Base-by-base conservation (phyloP, 1,284 basidiomycete species). In the Tausonia pullulans region DNA sequence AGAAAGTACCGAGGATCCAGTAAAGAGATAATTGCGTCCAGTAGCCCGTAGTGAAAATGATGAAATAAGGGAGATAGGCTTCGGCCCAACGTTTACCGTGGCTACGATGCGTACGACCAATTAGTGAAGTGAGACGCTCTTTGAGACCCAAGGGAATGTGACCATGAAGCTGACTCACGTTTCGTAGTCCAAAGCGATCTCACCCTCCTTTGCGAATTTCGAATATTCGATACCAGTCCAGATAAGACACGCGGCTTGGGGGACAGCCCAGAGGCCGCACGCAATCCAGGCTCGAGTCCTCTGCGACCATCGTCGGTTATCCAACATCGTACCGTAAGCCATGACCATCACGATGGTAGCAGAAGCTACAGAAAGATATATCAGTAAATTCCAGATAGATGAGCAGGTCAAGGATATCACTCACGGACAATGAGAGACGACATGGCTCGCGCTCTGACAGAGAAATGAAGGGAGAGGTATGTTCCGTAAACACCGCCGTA, bases 401-500 rank as follows among this genome's bases (percentile, higher is more conserved):
- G 27, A 27, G 27, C 27, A 27, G 27, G 27, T 27, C 27, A 27
- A 27, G 1, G 1, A 27, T 1, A 27, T 27, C 27, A 27, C 27
- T 27, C 27, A 27, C 27, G 72, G 40, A 64, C 67, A 61, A 73
- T 67, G 51, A 74, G 63, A 4, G 62, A 62, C 6, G 68, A 72
- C 2, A 74, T 63, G 3, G 71, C 69, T 39, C 72, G 69, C 9
- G 71, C 67, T 40, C 72, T 68, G 16, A 74, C 72, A 4, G 69
- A 64, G 50, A 74, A 74, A 41, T 56, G 54, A 6, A 56, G 54
- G 40, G 72, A 65, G 45, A 74, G 69, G 65, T 72, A 73, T 8
- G 69, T 73, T n/a, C 66, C 61, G 56, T 62, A 69, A 4, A 66
- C 63, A 55, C 53, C 53, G 10, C 39, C n/a, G 39, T 16, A 55